phyloP scores from a whole-genome alignment of 1,139 yeast genomes.

The Yamadazyma diospyri region DNA sequence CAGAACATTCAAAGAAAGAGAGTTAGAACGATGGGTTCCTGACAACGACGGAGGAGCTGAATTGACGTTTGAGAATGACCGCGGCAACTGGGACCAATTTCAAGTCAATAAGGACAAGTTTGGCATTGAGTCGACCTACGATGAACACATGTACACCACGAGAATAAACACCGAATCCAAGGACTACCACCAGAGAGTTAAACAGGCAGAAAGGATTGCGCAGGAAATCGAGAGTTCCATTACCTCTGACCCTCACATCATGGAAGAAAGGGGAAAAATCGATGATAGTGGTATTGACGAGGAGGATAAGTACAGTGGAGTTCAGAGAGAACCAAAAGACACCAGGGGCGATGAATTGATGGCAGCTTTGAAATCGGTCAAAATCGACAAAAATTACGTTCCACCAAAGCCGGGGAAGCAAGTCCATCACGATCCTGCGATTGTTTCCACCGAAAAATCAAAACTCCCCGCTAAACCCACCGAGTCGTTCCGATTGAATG shows the following conservation, averaged over 20 bases:
- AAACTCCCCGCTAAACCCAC: slow-evolving; percentile 19
- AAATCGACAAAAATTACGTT: slow-evolving; percentile 40
- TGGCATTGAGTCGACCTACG: slow-evolving; percentile 83
- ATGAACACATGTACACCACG: slow-evolving; percentile 89
- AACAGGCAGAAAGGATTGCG: slow-evolving; percentile 76
- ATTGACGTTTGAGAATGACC: slow-evolving; percentile 44
- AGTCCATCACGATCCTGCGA: slow-evolving; percentile 70
- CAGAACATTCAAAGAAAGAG: slow-evolving; percentile 55
- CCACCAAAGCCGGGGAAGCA: slow-evolving; percentile 68
- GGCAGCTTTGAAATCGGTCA: slow-evolving; percentile 51
- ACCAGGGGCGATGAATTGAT: slow-evolving; percentile 59
- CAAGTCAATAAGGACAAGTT: slow-evolving; percentile 83
- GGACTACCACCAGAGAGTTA: slow-evolving; percentile 61
- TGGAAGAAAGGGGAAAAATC: slow-evolving; percentile 85
- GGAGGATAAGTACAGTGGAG: slow-evolving; percentile 96
- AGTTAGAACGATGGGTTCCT: slow-evolving; percentile 83
- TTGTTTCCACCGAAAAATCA: slow-evolving; percentile 44
- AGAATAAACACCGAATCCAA: slow-evolving; percentile 73
- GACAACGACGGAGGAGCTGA: slow-evolving; percentile 38
- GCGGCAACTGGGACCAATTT: slow-evolving; percentile 85
- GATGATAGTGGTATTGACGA: slow-evolving; percentile 91
- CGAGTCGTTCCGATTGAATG: slow-evolving; percentile 47
- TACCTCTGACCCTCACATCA: slow-evolving; percentile 71
- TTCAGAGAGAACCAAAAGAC: slow-evolving; percentile 33
- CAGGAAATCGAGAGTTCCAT: slow-evolving; percentile 73